Percentiles rank a stretch among this genome's conserved stretches.
phyloP scores from a whole-genome alignment of 192 early-diverging fungal genomes.

The Entrophospora sp. region DNA sequence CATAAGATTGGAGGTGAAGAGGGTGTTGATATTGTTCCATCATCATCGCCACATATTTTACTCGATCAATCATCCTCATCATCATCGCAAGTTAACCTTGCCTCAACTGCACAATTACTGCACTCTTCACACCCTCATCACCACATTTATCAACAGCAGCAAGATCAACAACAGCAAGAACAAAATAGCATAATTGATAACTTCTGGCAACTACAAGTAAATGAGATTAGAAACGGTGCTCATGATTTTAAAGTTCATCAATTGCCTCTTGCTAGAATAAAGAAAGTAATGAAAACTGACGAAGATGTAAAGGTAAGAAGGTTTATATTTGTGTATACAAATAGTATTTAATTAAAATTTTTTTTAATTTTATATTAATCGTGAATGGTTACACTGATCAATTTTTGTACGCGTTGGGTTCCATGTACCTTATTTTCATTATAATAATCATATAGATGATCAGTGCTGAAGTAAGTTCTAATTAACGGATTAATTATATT shows the following conservation, averaged over 20 bases:
- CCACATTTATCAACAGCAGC: not conserved
- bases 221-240: conserved; percentile 50
- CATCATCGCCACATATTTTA: too few relatives aligned
- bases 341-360: not conserved
- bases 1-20: too few relatives aligned
- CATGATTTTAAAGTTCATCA: conserved; percentile 88
- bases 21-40: too few relatives aligned
- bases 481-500: not conserved
- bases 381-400: conserved; percentile 9
- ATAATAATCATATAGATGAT: conserved; percentile 47
- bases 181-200: conserved; percentile 28
- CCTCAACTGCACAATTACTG: too few relatives aligned
- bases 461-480: conserved; percentile 37
- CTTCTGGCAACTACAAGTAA: conserved; percentile 67
- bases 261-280: conserved; percentile 88
- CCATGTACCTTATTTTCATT: not conserved
- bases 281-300: conserved; percentile 98
- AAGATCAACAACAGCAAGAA: conserved; percentile 17
- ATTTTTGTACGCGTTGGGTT: conserved; percentile 3
- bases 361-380: not conserved
- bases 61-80: too few relatives aligned
- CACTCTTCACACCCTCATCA: not conserved
- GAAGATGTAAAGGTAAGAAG: conserved; percentile 80
- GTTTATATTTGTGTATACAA: not conserved
- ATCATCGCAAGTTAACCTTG: too few relatives aligned